Evolutionary conservation across 805 yeast genomes (phyloP).

Genomic region (Sugiyamaella marilandica): DNA sequence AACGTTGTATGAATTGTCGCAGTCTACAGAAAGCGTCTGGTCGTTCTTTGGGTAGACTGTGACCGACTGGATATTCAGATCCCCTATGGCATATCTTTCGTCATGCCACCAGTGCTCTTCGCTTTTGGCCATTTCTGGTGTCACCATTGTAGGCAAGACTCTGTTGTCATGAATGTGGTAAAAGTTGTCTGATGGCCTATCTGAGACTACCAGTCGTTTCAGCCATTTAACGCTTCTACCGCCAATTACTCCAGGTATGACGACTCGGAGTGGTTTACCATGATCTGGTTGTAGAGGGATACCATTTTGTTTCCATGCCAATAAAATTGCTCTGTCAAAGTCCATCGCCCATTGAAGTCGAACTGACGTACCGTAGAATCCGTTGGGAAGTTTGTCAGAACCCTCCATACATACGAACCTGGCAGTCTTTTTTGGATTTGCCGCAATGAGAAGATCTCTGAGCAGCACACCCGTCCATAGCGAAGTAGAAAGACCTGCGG

Average conservation of each 20-base stretch:
- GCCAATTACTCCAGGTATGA: conserved; percentile 39
- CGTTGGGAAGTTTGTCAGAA: conserved; percentile 4
- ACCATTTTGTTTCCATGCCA: conserved; percentile 38
- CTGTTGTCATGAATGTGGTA: conserved; percentile 37
- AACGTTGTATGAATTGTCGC: conserved; percentile 21
- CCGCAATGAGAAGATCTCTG: conserved; percentile 3
- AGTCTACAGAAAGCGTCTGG: conserved; percentile 18
- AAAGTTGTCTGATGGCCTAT: conserved; percentile 34
- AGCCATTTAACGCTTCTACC: conserved; percentile 40
- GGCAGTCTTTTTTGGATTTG: conserved; percentile 28
- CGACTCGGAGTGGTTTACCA: conserved; percentile 34
- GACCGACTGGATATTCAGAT: conserved; percentile 34
- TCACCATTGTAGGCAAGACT: conserved; percentile 36
- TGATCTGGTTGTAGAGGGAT: conserved; percentile 34
- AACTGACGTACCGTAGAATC: conserved; percentile 6
- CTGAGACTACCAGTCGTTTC: conserved; percentile 29
- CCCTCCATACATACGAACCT: conserved; percentile 30
- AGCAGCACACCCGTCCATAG: conserved; percentile 7
- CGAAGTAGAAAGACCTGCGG: conserved; percentile 6
- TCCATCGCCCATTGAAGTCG: conserved; percentile 33
- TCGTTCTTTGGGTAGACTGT: conserved; percentile 34
- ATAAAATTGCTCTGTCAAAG: conserved; percentile 33
- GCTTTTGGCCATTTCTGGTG: conserved; percentile 33
- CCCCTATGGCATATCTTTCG: conserved; percentile 36
- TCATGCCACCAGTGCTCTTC: conserved; percentile 37